Conservation (phyloP, 306 rosid species). For the Prunus armeniaca region DNA sequence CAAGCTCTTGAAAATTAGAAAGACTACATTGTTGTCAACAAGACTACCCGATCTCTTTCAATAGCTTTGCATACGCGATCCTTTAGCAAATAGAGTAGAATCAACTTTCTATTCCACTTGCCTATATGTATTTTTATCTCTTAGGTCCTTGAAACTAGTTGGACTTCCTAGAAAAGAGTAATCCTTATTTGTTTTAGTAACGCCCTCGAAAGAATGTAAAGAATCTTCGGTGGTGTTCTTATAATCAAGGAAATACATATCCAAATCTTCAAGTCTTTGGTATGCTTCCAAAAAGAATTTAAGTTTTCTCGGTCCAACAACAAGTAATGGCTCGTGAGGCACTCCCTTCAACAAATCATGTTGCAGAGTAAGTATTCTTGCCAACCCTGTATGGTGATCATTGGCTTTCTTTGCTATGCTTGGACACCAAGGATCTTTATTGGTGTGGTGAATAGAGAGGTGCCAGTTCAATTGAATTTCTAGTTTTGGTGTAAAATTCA, state of each 20-base stretch:
- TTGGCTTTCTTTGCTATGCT: no score
- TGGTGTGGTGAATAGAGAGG: no score
- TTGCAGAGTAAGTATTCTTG: slow-evolving; percentile 81
- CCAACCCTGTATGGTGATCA: slow-evolving; percentile 91
- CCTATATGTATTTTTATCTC: background rate
- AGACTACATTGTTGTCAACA: slow-evolving; percentile 40
- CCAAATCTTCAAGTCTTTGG: slow-evolving; percentile 85
- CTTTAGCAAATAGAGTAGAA: slow-evolving; percentile 60
- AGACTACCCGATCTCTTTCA: slow-evolving; percentile 57
- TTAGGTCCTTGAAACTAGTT: slow-evolving; percentile 20
- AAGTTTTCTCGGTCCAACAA: slow-evolving; percentile 82
- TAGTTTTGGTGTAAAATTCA: no score
- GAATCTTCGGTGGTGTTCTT: slow-evolving; percentile 55
- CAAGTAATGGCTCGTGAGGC: slow-evolving; percentile 81
- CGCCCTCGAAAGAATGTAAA: slow-evolving; percentile 39
- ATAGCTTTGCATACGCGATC: slow-evolving; percentile 73
- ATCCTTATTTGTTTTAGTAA: slow-evolving; percentile 2
- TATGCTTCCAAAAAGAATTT: slow-evolving; percentile 76
- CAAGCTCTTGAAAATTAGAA: slow-evolving; percentile 55
- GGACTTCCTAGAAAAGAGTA: slow-evolving; percentile 29
- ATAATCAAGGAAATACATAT: slow-evolving; percentile 86
- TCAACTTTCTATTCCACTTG: slow-evolving; percentile 33
- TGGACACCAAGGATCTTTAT: no score
- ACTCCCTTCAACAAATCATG: slow-evolving; percentile 56
- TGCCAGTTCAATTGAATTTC: no score